Base-by-base conservation (phyloP, 768 basidiomycete genomes). In the Boletus subcaerulescens region DNA sequence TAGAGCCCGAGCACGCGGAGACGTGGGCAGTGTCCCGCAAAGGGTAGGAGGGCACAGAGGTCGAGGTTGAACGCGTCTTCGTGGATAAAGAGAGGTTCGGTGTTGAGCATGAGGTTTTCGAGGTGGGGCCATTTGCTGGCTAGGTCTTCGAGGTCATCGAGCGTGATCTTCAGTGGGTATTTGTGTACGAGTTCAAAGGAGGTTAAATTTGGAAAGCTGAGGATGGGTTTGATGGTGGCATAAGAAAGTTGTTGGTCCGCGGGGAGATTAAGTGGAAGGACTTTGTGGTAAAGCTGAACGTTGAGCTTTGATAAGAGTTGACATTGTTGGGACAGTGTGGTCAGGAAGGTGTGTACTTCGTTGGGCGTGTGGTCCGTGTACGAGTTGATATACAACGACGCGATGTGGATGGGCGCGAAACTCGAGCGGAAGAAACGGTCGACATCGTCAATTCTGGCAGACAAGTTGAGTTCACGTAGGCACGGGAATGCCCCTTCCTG, bases 371-470 rank as follows among this genome's bases (percentile, higher is more conserved):
- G 79, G n/a, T 75, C 60, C 4, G 71, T 60, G 20, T 76, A 71
- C 2, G 80, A 76, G 56, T 83, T 82, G 46, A 86, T 56, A 60
- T 78, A 82, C 7, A 87, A 68, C n/a, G 68, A 68, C 0, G 76
- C 79, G 33, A 87, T 64, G 42, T 78, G 78, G 6, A 63, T 60
- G 0, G 85, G 85, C 0, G 80, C 72, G 52, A 75, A 81, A 4
- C 71, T 57, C 3, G 66, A 62, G 33, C 68, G 63, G 50, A 86
- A 65, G 65, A 86, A 80, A 4, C 65, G 65, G 5, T 76, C 66
- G 20, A 79, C 68, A 49, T 83, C 75, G 6, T 70, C 67, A 24
- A 83, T 72, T n/a, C 67, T 60, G 12, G 73, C 73, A 17, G 79
- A 80, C 45, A 81, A 57, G 4, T 76, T 79, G 39, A 84, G 72